Percentiles rank a stretch among this genome's conserved stretches.
phyloP scores from a whole-genome alignment of 176 grass and related monocot genomes.

The Lolium perenne region DNA sequence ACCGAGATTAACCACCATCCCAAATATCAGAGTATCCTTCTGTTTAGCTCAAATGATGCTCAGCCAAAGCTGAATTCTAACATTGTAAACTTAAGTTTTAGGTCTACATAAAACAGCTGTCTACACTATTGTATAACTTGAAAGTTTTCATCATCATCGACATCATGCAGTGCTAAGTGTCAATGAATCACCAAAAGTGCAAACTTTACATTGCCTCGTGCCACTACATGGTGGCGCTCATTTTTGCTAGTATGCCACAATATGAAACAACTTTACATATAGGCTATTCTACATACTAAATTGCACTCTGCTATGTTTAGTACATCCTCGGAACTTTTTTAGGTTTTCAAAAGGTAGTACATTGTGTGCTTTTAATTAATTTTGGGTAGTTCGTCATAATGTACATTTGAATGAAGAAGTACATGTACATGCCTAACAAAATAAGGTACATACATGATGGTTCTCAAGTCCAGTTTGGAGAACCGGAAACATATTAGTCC shows the following conservation, averaged over 20 bases:
- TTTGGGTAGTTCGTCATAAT: conserved; percentile 17
- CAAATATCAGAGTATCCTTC: not conserved
- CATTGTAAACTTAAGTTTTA: not conserved
- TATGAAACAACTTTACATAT: too few species aligned
- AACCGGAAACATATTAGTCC: not conserved
- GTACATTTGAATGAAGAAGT: not conserved
- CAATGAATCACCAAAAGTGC: not conserved
- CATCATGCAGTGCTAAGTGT: not conserved
- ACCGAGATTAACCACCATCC: not conserved
- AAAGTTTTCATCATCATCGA: not conserved
- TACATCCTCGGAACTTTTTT: not conserved
- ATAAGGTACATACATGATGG: not conserved
- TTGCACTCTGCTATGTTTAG: not conserved
- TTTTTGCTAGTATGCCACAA: too few species aligned
- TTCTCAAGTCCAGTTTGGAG: not conserved
- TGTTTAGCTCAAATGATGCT: not conserved
- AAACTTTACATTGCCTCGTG: conserved; percentile 32
- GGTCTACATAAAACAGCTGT: not conserved
- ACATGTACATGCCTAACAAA: not conserved
- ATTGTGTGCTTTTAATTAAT: not conserved
- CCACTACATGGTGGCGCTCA: not conserved
- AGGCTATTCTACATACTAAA: not conserved
- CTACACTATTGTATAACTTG: not conserved
- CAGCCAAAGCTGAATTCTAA: not conserved
- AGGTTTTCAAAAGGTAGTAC: conserved; percentile 23